Base-by-base conservation (phyloP, 1,139 yeast species). In the Hansenula anomala region DNA sequence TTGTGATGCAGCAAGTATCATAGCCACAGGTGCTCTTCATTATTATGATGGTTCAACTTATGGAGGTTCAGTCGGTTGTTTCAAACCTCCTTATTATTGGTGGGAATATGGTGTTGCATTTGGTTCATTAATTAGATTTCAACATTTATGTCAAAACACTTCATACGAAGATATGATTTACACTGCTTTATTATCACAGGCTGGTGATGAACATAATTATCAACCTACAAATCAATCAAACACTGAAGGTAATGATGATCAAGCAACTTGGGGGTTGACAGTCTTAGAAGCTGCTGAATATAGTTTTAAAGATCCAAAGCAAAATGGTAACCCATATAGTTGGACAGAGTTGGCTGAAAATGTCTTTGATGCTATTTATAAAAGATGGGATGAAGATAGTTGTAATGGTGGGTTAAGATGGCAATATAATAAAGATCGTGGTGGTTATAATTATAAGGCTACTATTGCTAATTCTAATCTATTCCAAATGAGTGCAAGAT, bases 91-190 rank as follows among this genome's bases (percentile, higher is more conserved):
- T 2, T 85, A 84, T 65, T 86, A 83, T 67, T 88, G 96, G 96
- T 88, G 96, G 95, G 86, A 83, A 64, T 92, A 94, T 33, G 96
- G 95, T 47, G 95, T 88, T 43, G 88, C 86, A 1, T 81, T 87
- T 78, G 92, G 90, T 12, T 74, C 87, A 11, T 55, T 87, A 63
- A 64, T 87, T 38, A 90, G 83, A 57, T 82, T 79, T 56, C 68
- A 80, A 53, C 73, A 66, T 49, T 73, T 74, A 56, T 79, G 88
- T 59, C 65, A 74, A 26, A 80, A 86, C 60, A 72, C 72, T 52
- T 74, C 87, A 1, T 81, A 69, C 52, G 76, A 71, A 43, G 67
- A 68, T 6, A 49, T 74, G 22, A 70, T 84, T 46, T 75, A 74
- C 52, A 64, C 69, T 22, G 83, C 89, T 4, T 55, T 88, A 46